Evolutionary conservation across 1,139 yeast genomes (phyloP), one percentile per base, ranked within the genome.

Genomic region (Diutina scorzettiae): DNA sequence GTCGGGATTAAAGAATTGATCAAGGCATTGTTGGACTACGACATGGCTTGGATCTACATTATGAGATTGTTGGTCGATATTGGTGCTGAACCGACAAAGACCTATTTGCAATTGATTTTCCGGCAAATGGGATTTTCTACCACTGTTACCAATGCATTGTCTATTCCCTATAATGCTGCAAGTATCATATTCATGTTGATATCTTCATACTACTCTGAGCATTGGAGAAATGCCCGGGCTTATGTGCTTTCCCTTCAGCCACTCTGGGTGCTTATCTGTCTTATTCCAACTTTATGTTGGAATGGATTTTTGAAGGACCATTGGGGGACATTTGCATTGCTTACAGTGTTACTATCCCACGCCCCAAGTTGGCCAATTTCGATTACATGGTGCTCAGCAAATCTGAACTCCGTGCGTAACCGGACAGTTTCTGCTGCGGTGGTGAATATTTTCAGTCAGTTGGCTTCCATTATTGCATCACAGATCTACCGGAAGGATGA

Each of bases 11-110:
- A 17, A 16, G 27, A 19, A 14, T 20, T 37, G 11, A 51, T 61
- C 51, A 54, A 55, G 37, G 60, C 78, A 4, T 45, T 76, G 9
- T 42, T 51, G 8, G 85, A 80, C 54, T 73, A 66, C 49, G 78
- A 78, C 53, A 60, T 63, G 54, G 69, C 78, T 74, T 84, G 84
- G 11, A 57, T 78, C 21, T 79, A 76, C 49, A 44, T 67, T 9
- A 61, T 75, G 43, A 73, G 82, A 5, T 44, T 77, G 6, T 21
- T 34, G 28, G 39, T 23, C 6, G 39, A 34, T 14, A 21, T 34
- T 6, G 28, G 39, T 3, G 28, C 39, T 3, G 16, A 23, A 4
- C 39, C 39, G n/a, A 14, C 39, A 3, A 16, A 34, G n/a, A 23
- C 9, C 27, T 34, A 34, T 19, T 23, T 34, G 28, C n/a, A 17